Conservation (phyloP, 2,329 filamentous ascomycete genomes). For the Trichoderma koningiopsis region DNA sequence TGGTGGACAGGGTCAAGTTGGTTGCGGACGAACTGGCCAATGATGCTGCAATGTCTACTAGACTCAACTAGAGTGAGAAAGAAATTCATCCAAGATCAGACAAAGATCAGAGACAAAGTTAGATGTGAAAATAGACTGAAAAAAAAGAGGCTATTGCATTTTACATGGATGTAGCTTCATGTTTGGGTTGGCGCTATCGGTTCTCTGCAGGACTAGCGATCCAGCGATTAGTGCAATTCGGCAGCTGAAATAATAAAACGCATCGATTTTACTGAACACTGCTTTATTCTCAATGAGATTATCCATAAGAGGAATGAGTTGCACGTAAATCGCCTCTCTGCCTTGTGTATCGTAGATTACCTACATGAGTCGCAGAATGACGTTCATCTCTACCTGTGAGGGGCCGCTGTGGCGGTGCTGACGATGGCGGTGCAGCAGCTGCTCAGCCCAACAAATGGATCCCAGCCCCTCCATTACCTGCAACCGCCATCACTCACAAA, state of each 20-base stretch:
- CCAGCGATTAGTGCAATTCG: neutral
- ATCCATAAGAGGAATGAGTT: neutral
- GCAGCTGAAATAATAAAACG: neutral
- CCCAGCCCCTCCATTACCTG: neutral
- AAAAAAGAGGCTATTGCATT: neutral
- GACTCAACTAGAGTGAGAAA: neutral
- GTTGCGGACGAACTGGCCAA: conserved; percentile 20
- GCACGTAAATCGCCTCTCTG: neutral
- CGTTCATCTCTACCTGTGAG: neutral
- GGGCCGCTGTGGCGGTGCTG: conserved; percentile 15
- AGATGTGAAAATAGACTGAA: neutral
- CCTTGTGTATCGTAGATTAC: neutral
- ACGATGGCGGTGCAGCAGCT: conserved; percentile 10
- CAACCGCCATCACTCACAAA: neutral
- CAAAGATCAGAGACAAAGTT: neutral
- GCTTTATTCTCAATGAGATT: neutral
- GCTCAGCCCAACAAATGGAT: conserved; percentile 10
- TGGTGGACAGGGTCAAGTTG: conserved; percentile 28
- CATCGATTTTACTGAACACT: neutral
- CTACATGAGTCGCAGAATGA: neutral
- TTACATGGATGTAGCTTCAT: neutral
- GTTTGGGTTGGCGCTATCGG: neutral
- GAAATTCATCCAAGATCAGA: neutral
- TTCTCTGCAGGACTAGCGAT: neutral
- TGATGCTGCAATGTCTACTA: neutral